Evolutionary conservation across 306 rosid species (phyloP), one percentile per base, ranked within the genome.

Genomic region (Parietaria judaica): DNA sequence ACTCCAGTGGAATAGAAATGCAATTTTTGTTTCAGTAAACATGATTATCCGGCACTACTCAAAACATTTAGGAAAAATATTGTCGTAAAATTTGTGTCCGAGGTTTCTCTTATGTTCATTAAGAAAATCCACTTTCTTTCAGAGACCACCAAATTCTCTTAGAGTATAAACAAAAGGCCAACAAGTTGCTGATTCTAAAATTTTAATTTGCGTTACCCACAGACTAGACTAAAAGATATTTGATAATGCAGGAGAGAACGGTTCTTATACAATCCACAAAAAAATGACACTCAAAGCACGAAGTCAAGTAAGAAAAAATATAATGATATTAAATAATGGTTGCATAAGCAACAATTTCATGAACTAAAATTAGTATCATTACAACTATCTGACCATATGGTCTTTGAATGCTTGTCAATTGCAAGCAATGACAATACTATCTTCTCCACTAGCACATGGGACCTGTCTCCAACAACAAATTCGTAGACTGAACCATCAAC

Each of bases 391-490:
- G 44, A 55, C 46, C 77, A 49, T 47, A 64, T 14, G 7, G 69
- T 73, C 56, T 73, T 76, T 43, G 66, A 41, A 54, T 80, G 81
- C 56, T 66, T 76, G 15, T 61, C 75, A 54, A 74, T 76, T 23
- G 37, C 65, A 47, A 66, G 49, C 41, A 54, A 73, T 13, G 37
- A 23, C n/a, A 64, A 56, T 59, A 46, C 34, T 56, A 73, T 76
- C 8, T 80, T 63, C 50, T 57, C 61, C 56, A 49, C 67, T 45
- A 46, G 59, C 36, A 47, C 9, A 73, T 76, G 72, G 15, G 75
- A 70, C 56, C 44, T 39, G 14, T 70, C 74, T 60, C 85, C 81
- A 46, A 71, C 79, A 3, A 74, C 66, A 60, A 73, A 80, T 54
- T 76, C 85, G 51, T 15, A 63, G 51, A 80, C 73, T 14, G 37